phyloP scores from a whole-genome alignment of 2,329 filamentous ascomycete genomes.

The Pseudogymnoascus sp. region DNA sequence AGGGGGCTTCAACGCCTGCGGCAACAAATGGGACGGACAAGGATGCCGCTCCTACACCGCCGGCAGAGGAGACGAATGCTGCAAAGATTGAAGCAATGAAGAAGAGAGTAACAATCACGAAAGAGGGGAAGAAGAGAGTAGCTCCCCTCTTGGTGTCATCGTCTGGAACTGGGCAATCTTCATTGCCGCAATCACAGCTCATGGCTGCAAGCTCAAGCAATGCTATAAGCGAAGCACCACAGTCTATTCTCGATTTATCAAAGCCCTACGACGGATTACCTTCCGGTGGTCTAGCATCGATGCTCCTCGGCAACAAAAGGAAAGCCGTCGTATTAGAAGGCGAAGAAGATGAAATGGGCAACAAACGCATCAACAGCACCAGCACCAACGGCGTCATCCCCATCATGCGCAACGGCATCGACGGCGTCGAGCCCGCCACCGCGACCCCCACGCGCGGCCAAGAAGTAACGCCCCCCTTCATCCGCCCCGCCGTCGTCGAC shows the following conservation, averaged over 20 bases:
- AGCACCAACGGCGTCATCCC: constrained; percentile 62
- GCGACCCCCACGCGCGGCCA: constrained; percentile 53
- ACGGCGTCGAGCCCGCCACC: constrained; percentile 67
- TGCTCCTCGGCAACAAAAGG: constrained; percentile 89
- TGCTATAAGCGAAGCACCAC: constrained; percentile 63
- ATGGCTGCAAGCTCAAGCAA: constrained; percentile 67
- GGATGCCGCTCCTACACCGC: constrained; percentile 9
- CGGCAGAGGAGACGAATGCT: constrained; percentile 43
- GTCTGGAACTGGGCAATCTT: constrained; percentile 78
- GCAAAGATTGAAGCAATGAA: constrained; percentile 66
- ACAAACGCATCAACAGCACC: constrained; percentile 51
- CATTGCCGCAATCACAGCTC: constrained; percentile 79
- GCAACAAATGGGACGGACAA: background rate
- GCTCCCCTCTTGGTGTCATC: constrained; percentile 86
- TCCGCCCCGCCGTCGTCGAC: constrained; percentile 81
- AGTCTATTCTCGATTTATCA: constrained; percentile 79
- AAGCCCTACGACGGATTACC: constrained; percentile 92
- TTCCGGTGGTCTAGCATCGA: constrained; percentile 74
- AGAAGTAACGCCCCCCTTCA: constrained; percentile 68
- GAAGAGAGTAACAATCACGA: constrained; percentile 86
- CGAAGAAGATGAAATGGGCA: constrained; percentile 54
- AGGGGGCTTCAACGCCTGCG: constrained; percentile 20
- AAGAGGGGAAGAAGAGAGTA: constrained; percentile 94
- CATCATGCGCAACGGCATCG: constrained; percentile 67
- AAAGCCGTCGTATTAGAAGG: constrained; percentile 68